phyloP scores from a whole-genome alignment of 352 stramenopile genomes.

The Phytopythium sindhum region DNA sequence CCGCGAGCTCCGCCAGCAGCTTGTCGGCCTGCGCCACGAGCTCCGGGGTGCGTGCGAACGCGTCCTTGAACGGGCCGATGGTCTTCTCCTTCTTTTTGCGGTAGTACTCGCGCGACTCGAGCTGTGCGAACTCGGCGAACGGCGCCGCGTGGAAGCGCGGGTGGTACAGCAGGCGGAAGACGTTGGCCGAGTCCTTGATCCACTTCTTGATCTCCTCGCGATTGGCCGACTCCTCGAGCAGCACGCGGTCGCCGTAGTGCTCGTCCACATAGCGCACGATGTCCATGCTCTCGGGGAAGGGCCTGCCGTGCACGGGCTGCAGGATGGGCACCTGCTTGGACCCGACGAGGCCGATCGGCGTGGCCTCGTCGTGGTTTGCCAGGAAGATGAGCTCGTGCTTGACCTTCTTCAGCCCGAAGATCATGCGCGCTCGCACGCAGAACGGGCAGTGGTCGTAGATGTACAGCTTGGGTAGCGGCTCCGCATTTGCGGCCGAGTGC shows the following conservation, averaged over 20 bases:
- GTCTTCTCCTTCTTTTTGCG: slow-evolving; percentile 55
- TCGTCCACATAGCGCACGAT: slow-evolving; percentile 55
- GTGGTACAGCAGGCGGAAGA: slow-evolving; percentile 36
- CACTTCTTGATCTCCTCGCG: slow-evolving; percentile 43
- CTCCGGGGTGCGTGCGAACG: slow-evolving; percentile 36
- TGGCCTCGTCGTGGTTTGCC: slow-evolving; percentile 51
- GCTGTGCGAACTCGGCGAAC: slow-evolving; percentile 42
- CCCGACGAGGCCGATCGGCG: slow-evolving; percentile 40
- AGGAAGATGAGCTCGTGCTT: slow-evolving; percentile 34
- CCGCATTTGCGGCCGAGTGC: slow-evolving; percentile 6
- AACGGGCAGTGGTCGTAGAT: slow-evolving; percentile 62
- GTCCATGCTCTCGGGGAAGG: slow-evolving; percentile 55
- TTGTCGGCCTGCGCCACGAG: slow-evolving; percentile 34
- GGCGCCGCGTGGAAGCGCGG: slow-evolving; percentile 41
- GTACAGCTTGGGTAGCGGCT: slow-evolving; percentile 35
- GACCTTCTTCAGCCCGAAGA: slow-evolving; percentile 48
- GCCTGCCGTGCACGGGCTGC: slow-evolving; percentile 23
- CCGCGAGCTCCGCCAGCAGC: slow-evolving; percentile 27
- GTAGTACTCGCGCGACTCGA: slow-evolving; percentile 46
- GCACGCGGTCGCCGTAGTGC: slow-evolving; percentile 28
- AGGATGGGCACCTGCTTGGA: slow-evolving; percentile 31
- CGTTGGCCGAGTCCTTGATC: slow-evolving; percentile 41
- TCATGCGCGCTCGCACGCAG: slow-evolving; percentile 47
- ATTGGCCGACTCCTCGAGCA: slow-evolving; percentile 32
- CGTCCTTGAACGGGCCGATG: slow-evolving; percentile 35